Conservation (phyloP, 164 flowering plant genomes). For the Protea cynaroides region DNA sequence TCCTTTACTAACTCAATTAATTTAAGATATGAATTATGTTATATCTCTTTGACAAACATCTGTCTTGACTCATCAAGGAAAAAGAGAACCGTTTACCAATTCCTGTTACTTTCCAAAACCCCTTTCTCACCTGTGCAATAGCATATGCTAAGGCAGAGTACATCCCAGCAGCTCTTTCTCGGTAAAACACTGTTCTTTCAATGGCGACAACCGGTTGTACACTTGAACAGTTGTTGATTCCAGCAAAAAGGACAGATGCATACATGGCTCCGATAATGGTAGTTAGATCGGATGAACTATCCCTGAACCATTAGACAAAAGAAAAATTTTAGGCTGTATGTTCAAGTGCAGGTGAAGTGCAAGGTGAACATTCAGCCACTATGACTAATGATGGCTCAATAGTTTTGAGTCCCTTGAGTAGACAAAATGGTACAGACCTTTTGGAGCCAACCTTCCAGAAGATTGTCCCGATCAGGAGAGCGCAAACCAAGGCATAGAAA, state of each 20-base stretch:
- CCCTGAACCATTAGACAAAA: conserved; percentile 35
- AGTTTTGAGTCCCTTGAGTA: too few species aligned
- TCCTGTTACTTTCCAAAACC: neutral
- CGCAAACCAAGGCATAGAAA: conserved; percentile 63
- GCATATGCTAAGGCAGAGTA: conserved; percentile 90
- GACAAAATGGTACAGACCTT: conserved; percentile 26
- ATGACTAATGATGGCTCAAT: too few species aligned
- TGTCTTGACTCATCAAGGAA: neutral
- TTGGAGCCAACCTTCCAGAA: conserved; percentile 78
- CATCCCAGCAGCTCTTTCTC: conserved; percentile 96
- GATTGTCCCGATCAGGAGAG: conserved; percentile 71
- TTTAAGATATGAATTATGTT: too few species aligned
- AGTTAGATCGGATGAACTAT: conserved; percentile 39
- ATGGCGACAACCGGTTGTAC: conserved; percentile 81
- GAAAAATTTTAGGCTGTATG: conserved; percentile 1
- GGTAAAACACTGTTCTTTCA: conserved; percentile 84
- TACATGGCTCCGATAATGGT: conserved; percentile 84
- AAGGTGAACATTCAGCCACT: neutral
- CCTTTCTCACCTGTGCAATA: conserved; percentile 62
- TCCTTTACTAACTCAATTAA: too few species aligned
- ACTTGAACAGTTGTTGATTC: conserved; percentile 68
- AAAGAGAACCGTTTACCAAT: neutral
- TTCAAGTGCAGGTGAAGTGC: neutral
- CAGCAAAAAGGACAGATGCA: conserved; percentile 65
- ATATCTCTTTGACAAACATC: too few species aligned